Conservation (phyloP, 1,284 basidiomycete genomes). For the Pholiota adiposa region DNA sequence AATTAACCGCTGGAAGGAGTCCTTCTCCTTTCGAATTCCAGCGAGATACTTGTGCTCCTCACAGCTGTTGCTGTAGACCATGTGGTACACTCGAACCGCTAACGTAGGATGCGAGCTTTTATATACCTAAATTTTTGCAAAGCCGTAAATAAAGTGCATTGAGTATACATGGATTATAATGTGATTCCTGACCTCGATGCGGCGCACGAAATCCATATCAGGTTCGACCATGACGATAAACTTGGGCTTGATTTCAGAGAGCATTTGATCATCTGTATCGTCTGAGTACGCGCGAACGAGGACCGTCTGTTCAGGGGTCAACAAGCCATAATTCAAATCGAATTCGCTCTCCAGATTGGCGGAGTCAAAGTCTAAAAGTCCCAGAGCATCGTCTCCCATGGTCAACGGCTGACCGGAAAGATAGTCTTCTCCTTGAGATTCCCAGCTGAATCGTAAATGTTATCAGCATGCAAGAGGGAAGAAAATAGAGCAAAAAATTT, state of each 20-base stretch:
- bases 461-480: not conserved
- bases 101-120: constrained; percentile 81
- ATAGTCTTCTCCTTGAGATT: constrained; percentile 27
- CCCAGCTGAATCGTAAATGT: constrained; percentile 26
- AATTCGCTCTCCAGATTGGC: constrained; percentile 56
- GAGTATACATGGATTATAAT: not conserved
- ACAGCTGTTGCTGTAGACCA: constrained; percentile 90
- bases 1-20: constrained; percentile 93
- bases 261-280: constrained; percentile 89
- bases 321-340: constrained; percentile 82
- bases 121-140: constrained; percentile 79
- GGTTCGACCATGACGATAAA: constrained; percentile 98
- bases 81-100: constrained; percentile 92
- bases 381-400: constrained; percentile 24
- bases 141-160: too few relatives aligned
- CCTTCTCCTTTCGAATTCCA: constrained; percentile 89
- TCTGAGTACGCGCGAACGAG: constrained; percentile 90
- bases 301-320: constrained; percentile 82
- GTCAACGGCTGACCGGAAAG: constrained; percentile 21
- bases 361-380: constrained; percentile 37
- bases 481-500: constrained; percentile 31
- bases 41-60: constrained; percentile 97
- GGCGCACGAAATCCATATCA: constrained; percentile 88
- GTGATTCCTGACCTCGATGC: constrained; percentile 76
- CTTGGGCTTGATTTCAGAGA: constrained; percentile 88